Percentiles rank a stretch among this genome's conserved stretches.
phyloP scores from a whole-genome alignment of 805 yeast genomes.

The Metschnikowia sp. region DNA sequence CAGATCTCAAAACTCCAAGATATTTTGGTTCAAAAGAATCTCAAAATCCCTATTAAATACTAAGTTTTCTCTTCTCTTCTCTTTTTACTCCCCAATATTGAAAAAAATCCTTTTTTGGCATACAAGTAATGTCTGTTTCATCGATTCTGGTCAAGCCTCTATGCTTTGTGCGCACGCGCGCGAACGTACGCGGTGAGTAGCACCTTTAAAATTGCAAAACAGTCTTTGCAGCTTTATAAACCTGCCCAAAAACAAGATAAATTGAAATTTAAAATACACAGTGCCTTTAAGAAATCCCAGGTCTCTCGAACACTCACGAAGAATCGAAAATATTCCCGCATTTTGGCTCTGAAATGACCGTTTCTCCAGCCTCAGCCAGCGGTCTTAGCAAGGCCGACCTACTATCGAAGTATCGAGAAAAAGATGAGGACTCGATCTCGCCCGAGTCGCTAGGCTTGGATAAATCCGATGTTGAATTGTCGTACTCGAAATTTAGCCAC shows the following conservation, averaged over 20 bases:
- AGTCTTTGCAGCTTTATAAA: no score
- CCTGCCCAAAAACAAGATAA: no score
- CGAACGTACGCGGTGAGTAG: not conserved
- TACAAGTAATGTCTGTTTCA: not conserved
- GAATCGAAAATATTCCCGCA: no score
- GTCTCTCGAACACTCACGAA: no score
- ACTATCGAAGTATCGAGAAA: constrained; percentile 11
- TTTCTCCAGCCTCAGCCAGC: not conserved
- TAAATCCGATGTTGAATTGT: constrained; percentile 24
- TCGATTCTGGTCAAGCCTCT: not conserved
- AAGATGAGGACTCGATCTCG: constrained; percentile 16
- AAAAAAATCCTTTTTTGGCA: no score
- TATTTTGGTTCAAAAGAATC: no score
- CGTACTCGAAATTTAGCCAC: constrained; percentile 38
- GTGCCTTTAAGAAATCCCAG: no score
- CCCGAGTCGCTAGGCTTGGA: constrained; percentile 29
- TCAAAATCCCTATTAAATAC: no score
- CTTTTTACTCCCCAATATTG: no score
- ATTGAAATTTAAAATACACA: no score
- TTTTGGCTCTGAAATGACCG: not conserved
- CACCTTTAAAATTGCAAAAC: not conserved
- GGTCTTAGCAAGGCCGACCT: constrained; percentile 7
- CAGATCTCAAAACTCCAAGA: no score
- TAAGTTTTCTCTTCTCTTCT: no score
- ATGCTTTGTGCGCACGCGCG: not conserved